Conservation (phyloP, 2,329 filamentous ascomycete genomes). For the Didymella lethalis region DNA sequence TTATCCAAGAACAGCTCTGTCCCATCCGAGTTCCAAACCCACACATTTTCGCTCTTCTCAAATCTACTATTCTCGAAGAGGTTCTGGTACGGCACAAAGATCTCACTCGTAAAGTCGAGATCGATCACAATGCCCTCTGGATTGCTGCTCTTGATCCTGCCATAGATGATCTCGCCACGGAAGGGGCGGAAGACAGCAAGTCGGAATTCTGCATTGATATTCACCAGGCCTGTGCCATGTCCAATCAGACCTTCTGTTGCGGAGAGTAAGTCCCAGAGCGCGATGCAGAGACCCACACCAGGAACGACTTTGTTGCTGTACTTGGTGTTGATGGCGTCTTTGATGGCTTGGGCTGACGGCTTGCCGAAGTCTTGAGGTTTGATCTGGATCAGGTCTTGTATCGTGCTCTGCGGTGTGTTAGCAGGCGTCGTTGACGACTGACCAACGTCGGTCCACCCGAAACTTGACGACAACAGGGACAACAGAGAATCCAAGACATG, state of each 20-base stretch:
- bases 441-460: neutral
- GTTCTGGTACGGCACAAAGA: slow-evolving; percentile 70
- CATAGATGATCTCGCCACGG: slow-evolving; percentile 89
- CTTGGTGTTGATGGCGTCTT: slow-evolving; percentile 96
- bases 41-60: slow-evolving; percentile 77
- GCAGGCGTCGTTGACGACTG: neutral
- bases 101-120: slow-evolving; percentile 93
- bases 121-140: slow-evolving; percentile 78
- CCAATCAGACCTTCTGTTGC: slow-evolving; percentile 93
- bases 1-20: slow-evolving; percentile 85
- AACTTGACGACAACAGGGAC: neutral
- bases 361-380: slow-evolving; percentile 87
- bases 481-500: neutral
- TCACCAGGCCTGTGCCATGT: slow-evolving; percentile 88
- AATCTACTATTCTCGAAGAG: slow-evolving; percentile 64
- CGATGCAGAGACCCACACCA: slow-evolving; percentile 91
- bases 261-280: slow-evolving; percentile 88
- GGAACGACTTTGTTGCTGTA: slow-evolving; percentile 98
- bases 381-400: slow-evolving; percentile 94
- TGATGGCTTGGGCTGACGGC: slow-evolving; percentile 81
- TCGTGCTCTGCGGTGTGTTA: slow-evolving; percentile 73
- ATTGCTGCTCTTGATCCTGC: slow-evolving; percentile 76
- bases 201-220: slow-evolving; percentile 96
- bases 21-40: slow-evolving; percentile 81
- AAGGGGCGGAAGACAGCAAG: slow-evolving; percentile 95